Conservation (phyloP, 352 stramenopile species). For the Aphanomyces stellatus region DNA sequence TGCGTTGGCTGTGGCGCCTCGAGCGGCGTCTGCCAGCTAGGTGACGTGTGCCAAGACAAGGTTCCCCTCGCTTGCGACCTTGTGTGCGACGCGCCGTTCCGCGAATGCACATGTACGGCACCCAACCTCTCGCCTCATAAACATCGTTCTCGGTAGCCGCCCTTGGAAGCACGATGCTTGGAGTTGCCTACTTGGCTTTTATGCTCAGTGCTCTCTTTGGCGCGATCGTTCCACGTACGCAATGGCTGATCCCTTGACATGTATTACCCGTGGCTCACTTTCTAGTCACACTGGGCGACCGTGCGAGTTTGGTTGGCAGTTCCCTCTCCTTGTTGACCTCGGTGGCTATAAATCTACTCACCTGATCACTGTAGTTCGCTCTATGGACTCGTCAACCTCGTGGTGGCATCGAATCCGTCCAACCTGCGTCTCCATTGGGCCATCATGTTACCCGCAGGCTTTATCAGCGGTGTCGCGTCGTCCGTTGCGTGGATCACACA, state of each 20-base stretch:
- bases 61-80: not conserved
- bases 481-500: constrained; percentile 17
- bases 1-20: not conserved
- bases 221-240: constrained; percentile 1
- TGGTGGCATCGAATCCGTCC: not conserved
- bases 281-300: not conserved
- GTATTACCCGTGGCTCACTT: not conserved
- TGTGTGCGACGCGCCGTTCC: not conserved
- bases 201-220: constrained; percentile 3
- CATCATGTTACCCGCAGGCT: not conserved
- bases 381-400: constrained; percentile 7
- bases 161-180: constrained; percentile 15
- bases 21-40: not conserved
- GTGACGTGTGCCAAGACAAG: not conserved
- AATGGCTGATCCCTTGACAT: not conserved
- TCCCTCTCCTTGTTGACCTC: too few relatives aligned
- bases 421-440: not conserved
- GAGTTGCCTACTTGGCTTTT: constrained; percentile 1
- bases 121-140: too few relatives aligned
- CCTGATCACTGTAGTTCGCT: not conserved
- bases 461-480: not conserved
- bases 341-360: too few relatives aligned
- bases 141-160: too few relatives aligned
- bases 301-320: not conserved
- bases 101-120: not conserved